These are phyloP conservation scores for Tarenaya hassleriana DNA, from an alignment of 345 rosid species.

Conservation along the genomic window DNA sequence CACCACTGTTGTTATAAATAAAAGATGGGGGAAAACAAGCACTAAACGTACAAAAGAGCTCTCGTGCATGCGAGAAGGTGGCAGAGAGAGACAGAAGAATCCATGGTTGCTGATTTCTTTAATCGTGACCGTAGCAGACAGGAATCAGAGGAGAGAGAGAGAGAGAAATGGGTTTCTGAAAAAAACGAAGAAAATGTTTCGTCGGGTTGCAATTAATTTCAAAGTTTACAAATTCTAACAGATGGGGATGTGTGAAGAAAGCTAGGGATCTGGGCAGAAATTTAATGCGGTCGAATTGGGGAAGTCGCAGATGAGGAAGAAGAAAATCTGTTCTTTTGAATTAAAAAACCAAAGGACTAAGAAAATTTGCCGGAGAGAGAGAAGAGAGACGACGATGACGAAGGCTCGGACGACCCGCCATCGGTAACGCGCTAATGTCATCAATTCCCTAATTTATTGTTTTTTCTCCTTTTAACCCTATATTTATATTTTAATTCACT, in stretches of 20 bases:
- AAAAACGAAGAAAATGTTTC: not conserved
- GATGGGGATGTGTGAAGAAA: slow-evolving; percentile 24
- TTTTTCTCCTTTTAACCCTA: not conserved
- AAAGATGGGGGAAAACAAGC: slow-evolving; percentile 2
- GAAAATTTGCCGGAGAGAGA: slow-evolving; percentile 10
- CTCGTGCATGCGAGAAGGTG: slow-evolving; percentile 36
- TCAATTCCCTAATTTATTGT: slow-evolving; percentile 20
- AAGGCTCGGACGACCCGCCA: slow-evolving; percentile 42
- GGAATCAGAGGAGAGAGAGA: slow-evolving; percentile 11
- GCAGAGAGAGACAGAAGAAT: slow-evolving; percentile 15
- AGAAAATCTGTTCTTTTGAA: not conserved
- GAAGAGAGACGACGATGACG: slow-evolving; percentile 17
- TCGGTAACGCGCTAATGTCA: not conserved
- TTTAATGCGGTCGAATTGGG: slow-evolving; percentile 9
- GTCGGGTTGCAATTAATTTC: slow-evolving; percentile 17
- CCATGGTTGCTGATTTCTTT: slow-evolving; percentile 30
- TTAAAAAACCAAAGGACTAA: slow-evolving; percentile 1
- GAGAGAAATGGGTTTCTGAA: not conserved
- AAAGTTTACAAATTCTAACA: slow-evolving; percentile 4
- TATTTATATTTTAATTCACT: too few relatives aligned
- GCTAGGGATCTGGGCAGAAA: slow-evolving; percentile 18
- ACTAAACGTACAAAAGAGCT: slow-evolving; percentile 10
- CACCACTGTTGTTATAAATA: not conserved
- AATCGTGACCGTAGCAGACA: slow-evolving; percentile 31
- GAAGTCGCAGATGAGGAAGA: slow-evolving; percentile 22